Evolutionary conservation across 2,329 filamentous ascomycete genomes (phyloP), one percentile per base, ranked within the genome.

Genomic region (Talaromyces sp.): DNA sequence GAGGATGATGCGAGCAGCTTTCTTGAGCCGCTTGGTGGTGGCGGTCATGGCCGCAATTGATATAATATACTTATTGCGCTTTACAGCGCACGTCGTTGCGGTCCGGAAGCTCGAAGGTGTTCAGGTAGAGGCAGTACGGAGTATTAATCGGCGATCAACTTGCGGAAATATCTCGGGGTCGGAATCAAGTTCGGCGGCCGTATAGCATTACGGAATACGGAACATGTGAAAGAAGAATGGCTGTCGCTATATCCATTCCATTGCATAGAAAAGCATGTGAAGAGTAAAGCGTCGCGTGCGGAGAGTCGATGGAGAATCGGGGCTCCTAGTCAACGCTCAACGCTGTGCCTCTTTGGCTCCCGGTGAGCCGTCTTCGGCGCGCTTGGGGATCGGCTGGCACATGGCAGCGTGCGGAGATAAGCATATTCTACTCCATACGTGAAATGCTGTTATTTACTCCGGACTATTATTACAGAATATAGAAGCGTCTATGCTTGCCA

Each of bases 1-100:
- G 67, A 99, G 86, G 72, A 99, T 98, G 65, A 98, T 88, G 64
- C 95, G 89, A 58, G 95, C 95, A 61, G 95, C 93, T 78, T 84
- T 87, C 66, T 83, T 84, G 71, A 96, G 85, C 78, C 86, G 76
- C 67, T 74, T 78, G 29, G 70, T 71, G n/a, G 68, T 64, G 56
- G 68, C 64, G 56, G 68, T 46, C 43, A 46, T 46, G 43, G 32
- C 4, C 14, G 32, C 32, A 35, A 35, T 35, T 24, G 6, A 24
- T 46, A 24, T 10, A 10, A 10, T 46, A 24, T 19, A 13, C 2
- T 46, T 14, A 17, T 35, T 35, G 41, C 41, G 41, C 41, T 43
- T 21, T n/a, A 6, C 41, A 43, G 41, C 43, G 43, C 43, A 13
- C 43, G 21, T 46, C 21, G 24, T 10, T n/a, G n/a, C 7, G 19